phyloP scores from a whole-genome alignment of 805 yeast genomes.

The Schwanniomyces sp. region DNA sequence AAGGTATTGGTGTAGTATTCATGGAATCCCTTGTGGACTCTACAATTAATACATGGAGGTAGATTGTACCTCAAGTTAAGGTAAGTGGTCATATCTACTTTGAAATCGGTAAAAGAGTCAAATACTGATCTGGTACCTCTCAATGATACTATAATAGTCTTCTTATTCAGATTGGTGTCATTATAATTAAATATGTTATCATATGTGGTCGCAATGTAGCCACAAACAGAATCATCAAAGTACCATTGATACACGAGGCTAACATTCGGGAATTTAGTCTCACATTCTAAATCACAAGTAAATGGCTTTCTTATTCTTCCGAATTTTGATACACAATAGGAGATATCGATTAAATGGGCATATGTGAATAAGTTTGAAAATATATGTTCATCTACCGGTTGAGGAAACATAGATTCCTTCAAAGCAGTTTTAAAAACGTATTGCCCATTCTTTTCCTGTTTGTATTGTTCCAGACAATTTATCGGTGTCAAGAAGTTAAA shows the following conservation, averaged over 20 bases:
- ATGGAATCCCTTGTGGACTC: constrained; percentile 39
- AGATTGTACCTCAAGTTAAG: constrained; percentile 18
- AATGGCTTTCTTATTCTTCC: constrained; percentile 36
- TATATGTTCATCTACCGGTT: constrained; percentile 20
- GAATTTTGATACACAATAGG: constrained; percentile 39
- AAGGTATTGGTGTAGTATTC: constrained; percentile 29
- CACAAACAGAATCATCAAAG: constrained; percentile 35
- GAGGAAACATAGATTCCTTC: constrained; percentile 4
- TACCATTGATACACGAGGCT: constrained; percentile 42
- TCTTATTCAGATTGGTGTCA: constrained; percentile 3
- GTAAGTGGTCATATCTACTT: constrained; percentile 34
- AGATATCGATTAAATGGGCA: constrained; percentile 43
- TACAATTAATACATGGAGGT: constrained; percentile 32
- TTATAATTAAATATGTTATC: constrained; percentile 22
- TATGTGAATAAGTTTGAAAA: constrained; percentile 33
- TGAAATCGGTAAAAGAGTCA: constrained; percentile 40
- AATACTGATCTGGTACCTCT: constrained; percentile 44
- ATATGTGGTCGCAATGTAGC: constrained; percentile 36
- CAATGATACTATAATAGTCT: constrained; percentile 33
- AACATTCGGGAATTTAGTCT: constrained; percentile 32
- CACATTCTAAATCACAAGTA: constrained; percentile 37
- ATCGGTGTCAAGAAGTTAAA: neutral
- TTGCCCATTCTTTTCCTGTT: neutral
- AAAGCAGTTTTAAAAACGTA: neutral
- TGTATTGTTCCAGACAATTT: neutral